Conservation (phyloP, 2,329 filamentous ascomycete species). For the Trichoderma brevicompactum region DNA sequence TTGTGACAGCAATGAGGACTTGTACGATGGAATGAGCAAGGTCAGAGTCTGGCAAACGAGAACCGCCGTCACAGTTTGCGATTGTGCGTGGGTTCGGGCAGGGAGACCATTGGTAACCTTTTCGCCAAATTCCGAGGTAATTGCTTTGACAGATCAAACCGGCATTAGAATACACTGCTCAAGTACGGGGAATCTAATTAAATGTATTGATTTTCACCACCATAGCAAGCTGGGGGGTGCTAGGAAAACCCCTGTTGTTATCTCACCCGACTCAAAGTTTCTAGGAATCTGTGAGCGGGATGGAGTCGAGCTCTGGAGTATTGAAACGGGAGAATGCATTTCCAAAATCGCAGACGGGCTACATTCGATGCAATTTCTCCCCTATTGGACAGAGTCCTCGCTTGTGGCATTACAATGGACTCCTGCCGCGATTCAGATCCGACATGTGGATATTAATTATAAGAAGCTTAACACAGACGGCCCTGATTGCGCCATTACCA, state of each 20-base stretch:
- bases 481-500: too few species aligned
- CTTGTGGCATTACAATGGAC: neutral
- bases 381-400: neutral
- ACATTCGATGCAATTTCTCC: accelerated
- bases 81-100: too few species aligned
- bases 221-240: too few species aligned
- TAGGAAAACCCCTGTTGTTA: neutral
- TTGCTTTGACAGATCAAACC: neutral
- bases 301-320: neutral
- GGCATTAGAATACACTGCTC: neutral
- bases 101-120: neutral
- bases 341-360: accelerated
- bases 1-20: too few species aligned
- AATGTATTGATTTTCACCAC: neutral
- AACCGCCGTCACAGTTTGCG: neutral
- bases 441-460: neutral
- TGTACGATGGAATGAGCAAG: too few species aligned
- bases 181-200: neutral
- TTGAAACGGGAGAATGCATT: neutral
- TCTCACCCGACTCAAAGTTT: neutral
- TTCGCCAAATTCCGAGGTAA: neutral
- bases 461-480: neutral
- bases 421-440: too few species aligned
- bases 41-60: neutral
- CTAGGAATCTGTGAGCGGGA: neutral